Conservation (phyloP, 768 basidiomycete genomes). For the Hysterangium stoloniferum region DNA sequence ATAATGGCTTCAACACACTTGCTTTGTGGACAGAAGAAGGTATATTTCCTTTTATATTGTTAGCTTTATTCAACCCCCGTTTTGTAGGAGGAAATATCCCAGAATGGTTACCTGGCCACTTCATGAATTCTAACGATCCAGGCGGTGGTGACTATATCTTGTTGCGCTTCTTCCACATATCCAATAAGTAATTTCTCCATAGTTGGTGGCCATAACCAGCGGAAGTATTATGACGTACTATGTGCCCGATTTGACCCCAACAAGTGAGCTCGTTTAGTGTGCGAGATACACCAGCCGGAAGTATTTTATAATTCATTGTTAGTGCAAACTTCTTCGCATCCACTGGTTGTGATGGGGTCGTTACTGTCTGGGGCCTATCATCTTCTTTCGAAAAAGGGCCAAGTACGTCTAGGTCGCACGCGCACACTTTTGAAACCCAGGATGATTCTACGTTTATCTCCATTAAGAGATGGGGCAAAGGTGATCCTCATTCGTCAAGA, state of each 20-base stretch:
- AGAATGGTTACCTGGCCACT: background rate
- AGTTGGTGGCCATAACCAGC: background rate
- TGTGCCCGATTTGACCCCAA: slow-evolving; percentile 7
- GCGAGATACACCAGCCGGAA: background rate
- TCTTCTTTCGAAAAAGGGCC: background rate
- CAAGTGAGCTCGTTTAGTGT: background rate
- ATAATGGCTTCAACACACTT: slow-evolving; percentile 4
- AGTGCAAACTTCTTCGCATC: slow-evolving; percentile 6
- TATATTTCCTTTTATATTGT: background rate
- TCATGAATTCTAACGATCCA: background rate
- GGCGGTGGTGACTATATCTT: background rate
- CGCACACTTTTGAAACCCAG: background rate
- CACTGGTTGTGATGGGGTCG: slow-evolving; percentile 2
- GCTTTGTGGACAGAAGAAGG: slow-evolving; percentile 1
- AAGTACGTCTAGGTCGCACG: background rate
- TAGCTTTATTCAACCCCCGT: background rate
- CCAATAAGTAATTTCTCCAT: background rate
- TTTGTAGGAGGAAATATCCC: background rate
- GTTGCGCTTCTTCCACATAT: background rate
- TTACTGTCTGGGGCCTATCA: slow-evolving; percentile 3
- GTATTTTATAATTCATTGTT: background rate
- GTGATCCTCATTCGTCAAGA: background rate
- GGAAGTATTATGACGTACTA: slow-evolving; percentile 5
- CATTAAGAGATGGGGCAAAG: slow-evolving; percentile 6
- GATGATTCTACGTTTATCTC: background rate